These are phyloP conservation scores for Diaporthe amygdali DNA, from an alignment of 2,329 filamentous ascomycete species.

Conservation along the genomic window DNA sequence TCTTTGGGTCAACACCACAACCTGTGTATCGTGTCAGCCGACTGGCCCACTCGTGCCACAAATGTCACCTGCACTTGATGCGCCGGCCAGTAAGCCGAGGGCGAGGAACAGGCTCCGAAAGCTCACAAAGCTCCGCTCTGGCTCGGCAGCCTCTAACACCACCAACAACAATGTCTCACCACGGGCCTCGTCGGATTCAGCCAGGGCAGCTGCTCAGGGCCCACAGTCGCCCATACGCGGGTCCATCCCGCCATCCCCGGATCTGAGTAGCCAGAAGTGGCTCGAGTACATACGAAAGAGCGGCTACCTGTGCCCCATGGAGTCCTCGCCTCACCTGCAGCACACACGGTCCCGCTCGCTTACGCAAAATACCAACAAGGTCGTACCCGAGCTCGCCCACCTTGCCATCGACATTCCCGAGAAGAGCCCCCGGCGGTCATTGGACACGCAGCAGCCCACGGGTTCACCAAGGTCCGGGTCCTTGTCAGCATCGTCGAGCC, in stretches of 20 bases:
- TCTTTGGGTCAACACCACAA: background rate
- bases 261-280: slow-evolving; percentile 41
- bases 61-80: slow-evolving; percentile 26
- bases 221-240: slow-evolving; percentile 6
- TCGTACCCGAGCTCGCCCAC: slow-evolving; percentile 42
- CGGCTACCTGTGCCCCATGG: slow-evolving; percentile 30
- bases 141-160: slow-evolving; percentile 4
- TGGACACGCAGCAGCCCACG: slow-evolving; percentile 27
- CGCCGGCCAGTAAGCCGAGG: slow-evolving; percentile 30
- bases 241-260: slow-evolving; percentile 33
- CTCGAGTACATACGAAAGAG: slow-evolving; percentile 36
- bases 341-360: slow-evolving; percentile 14
- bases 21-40: background rate
- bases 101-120: slow-evolving; percentile 41
- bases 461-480: slow-evolving; percentile 30
- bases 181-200: slow-evolving; percentile 28
- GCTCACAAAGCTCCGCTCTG: slow-evolving; percentile 15
- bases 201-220: slow-evolving; percentile 24
- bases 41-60: background rate
- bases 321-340: slow-evolving; percentile 25
- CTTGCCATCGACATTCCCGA: slow-evolving; percentile 36
- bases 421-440: slow-evolving; percentile 25
- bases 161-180: slow-evolving; percentile 18
- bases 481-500: slow-evolving; percentile 33
- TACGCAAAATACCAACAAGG: slow-evolving; percentile 15